Evolutionary conservation across 2,329 filamentous ascomycete genomes (phyloP).

Genomic region (Sporothrix inflata): DNA sequence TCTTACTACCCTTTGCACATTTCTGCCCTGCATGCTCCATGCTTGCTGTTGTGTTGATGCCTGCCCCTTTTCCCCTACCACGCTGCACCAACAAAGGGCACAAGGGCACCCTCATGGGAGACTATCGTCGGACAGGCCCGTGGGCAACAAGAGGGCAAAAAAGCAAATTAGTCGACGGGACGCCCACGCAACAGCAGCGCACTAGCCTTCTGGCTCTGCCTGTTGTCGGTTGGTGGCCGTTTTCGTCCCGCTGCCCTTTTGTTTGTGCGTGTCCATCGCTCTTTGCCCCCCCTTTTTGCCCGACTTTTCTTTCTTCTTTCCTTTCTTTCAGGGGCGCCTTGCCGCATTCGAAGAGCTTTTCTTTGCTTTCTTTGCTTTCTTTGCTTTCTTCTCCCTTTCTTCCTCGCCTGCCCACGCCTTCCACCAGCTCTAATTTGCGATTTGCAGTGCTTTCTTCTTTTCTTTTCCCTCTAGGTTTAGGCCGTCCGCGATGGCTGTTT

Average conservation of each 20-base stretch:
- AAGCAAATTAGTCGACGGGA: constrained; percentile 19
- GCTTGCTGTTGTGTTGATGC: neutral
- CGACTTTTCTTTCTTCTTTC: neutral
- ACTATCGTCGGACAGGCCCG: neutral
- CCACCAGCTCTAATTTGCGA: constrained; percentile 5
- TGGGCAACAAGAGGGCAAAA: neutral
- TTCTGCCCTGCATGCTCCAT: constrained; percentile 1
- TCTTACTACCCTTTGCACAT: neutral
- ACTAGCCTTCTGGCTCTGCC: neutral
- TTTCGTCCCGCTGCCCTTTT: neutral
- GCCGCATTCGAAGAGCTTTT: constrained; percentile 3
- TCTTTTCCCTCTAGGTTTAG: constrained; percentile 6
- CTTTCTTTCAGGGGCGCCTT: neutral
- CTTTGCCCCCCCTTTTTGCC: constrained; percentile 13
- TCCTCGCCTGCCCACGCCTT: neutral
- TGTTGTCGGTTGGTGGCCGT: constrained; percentile 19
- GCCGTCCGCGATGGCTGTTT: neutral
- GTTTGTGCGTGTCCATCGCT: neutral
- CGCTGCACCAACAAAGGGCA: neutral
- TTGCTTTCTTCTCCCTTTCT: neutral
- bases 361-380: neutral
- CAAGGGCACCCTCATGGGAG: no score
- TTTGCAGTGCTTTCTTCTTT: neutral
- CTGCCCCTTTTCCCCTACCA: constrained; percentile 8
- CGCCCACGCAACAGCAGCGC: neutral